Evolutionary conservation across 495 filamentous ascomycete genomes (phyloP).

Genomic region (Neurospora sp.): DNA sequence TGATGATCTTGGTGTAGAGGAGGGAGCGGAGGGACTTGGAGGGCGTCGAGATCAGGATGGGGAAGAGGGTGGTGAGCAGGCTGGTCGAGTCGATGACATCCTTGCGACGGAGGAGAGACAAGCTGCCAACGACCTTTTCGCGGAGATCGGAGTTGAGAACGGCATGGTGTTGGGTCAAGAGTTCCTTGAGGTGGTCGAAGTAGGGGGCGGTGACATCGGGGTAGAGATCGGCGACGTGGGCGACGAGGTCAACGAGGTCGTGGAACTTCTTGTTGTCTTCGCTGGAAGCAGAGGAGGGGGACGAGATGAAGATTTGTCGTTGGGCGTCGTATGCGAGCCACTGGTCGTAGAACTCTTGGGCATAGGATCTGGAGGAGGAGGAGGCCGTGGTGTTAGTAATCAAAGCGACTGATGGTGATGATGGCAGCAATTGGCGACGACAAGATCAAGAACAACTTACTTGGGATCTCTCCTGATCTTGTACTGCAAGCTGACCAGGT

Average conservation of each 20-base stretch:
- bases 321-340: constrained; percentile 88
- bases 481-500: constrained; percentile 79
- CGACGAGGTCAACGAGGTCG: constrained; percentile 71
- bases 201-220: constrained; percentile 68
- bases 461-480: constrained; percentile 77
- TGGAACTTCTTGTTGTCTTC: constrained; percentile 69
- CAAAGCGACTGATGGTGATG: neutral
- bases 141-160: constrained; percentile 70
- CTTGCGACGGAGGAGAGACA: constrained; percentile 82
- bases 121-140: constrained; percentile 87
- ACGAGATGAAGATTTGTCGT: constrained; percentile 77
- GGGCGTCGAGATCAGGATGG: constrained; percentile 65
- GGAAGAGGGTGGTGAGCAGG: constrained; percentile 81
- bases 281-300: constrained; percentile 65
- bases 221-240: constrained; percentile 91
- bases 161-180: constrained; percentile 72
- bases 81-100: constrained; percentile 76
- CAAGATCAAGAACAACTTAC: constrained; percentile 28
- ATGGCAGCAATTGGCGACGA: neutral
- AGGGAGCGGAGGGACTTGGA: constrained; percentile 78
- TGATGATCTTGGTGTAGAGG: constrained; percentile 83
- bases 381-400: neutral
- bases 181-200: constrained; percentile 67
- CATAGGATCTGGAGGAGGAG: constrained; percentile 51
- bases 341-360: constrained; percentile 76